These are phyloP conservation scores for Arthrobotrys pseudoclavata DNA, from an alignment of 2,329 filamentous ascomycete genomes.

Conservation along the genomic window DNA sequence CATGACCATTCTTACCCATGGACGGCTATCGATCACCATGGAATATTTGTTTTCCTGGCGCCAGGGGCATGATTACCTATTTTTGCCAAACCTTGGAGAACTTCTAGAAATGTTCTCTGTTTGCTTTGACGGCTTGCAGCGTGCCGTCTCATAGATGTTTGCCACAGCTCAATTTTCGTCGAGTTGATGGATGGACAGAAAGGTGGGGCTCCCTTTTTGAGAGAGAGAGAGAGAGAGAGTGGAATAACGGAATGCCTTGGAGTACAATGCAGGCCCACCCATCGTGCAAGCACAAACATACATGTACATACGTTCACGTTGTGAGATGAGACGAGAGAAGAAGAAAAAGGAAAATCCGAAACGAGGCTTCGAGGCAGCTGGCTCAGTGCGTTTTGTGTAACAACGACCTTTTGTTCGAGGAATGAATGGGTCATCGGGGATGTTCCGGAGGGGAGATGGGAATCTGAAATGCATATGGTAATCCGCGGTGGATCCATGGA, in stretches of 20 bases:
- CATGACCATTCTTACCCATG: conserved; percentile 12
- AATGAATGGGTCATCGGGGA: conserved; percentile 12
- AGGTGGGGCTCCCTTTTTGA: conserved; percentile 4
- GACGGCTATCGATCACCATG: conserved; percentile 20
- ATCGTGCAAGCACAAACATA: conserved; percentile 11
- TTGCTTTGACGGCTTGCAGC: conserved; percentile 23
- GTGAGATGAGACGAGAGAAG: conserved; percentile 46
- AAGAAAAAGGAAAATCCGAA: conserved; percentile 45
- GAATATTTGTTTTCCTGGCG: conserved; percentile 28
- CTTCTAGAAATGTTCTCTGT: conserved; percentile 53
- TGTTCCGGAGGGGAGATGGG: conserved; percentile 15
- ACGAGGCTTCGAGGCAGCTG: conserved; percentile 53
- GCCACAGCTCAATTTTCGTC: neutral
- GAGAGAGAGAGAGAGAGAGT: neutral
- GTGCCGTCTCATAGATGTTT: conserved; percentile 38
- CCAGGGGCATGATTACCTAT: conserved; percentile 34
- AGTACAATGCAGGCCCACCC: conserved; percentile 1
- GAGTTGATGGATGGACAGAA: neutral
- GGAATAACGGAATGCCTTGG: neutral
- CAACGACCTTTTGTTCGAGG: neutral
- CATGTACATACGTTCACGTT: neutral
- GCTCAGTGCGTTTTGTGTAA: conserved; percentile 54
- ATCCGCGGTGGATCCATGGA: too few relatives aligned
- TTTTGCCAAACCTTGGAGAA: conserved; percentile 41
- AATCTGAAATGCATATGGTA: conserved; percentile 35